Base-by-base conservation (phyloP, 163 green algal species). In the Chlamydomonas reinhardtii region DNA sequence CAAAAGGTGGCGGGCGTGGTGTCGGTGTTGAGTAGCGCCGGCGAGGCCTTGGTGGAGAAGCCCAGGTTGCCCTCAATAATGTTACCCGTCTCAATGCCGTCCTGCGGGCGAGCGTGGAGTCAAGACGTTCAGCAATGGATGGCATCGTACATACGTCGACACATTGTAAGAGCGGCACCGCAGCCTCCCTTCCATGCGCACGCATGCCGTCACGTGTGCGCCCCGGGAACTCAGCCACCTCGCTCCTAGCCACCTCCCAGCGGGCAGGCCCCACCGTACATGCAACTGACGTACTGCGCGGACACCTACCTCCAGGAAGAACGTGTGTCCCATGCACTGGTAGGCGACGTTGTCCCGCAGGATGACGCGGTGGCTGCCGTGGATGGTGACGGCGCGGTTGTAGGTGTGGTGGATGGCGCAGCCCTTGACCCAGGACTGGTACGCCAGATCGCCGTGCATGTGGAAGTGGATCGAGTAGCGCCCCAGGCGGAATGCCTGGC, bases 381-480 rank as follows among this genome's bases (percentile, higher is more conserved):
- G 88, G 31, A 93, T 90, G 34, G 90, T 94, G 12, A 90, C 74
- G 15, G 90, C 92, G 35, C 92, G 84, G 68, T 95, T 89, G 76
- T 89, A 95, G 31, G 89, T 91, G 73, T 94, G 81, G 84, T 94
- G 91, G 69, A 95, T 89, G 62, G 85, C 74, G 86, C 88, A 92
- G 64, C 88, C 88, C 20, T 73, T 73, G 22, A 95, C 72, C 75
- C 84, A 93, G 5, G 78, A 85, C 24, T 76, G 52, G 69, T 86
- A 92, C 2, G 29, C 43, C 16, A 89, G 56, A 37, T 92, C 84
- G 35, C 91, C 91, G 39, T 92, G 84, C 76, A 96, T 90, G 89
- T 96, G 94, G 77, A 93, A 96, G 85, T 96, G 94, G 37, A 96
- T 87, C 9, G 90, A 84, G 89, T 96, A 96, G 52, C 94, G 85